Conservation (phyloP, 2,329 filamentous ascomycete genomes). For the Karstenula rhodostoma region DNA sequence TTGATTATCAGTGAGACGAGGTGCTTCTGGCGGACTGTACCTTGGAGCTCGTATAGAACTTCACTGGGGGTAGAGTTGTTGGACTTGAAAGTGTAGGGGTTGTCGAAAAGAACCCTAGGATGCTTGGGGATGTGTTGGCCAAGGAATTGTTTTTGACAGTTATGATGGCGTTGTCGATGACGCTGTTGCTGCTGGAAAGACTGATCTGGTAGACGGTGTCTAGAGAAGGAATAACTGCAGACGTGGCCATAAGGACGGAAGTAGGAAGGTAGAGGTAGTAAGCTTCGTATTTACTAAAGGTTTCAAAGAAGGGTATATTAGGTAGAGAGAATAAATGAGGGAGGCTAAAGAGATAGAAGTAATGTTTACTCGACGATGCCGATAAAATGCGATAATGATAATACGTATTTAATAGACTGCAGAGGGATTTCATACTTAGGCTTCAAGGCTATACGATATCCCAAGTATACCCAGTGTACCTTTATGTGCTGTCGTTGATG, state of each 20-base stretch:
- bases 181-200: slow-evolving; percentile 10
- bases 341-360: background rate
- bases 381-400: background rate
- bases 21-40: slow-evolving; percentile 7
- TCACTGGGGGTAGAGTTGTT: background rate
- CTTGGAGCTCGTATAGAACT: slow-evolving; percentile 14
- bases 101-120: slow-evolving; percentile 16
- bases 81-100: slow-evolving; percentile 17
- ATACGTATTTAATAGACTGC: background rate
- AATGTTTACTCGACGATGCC: background rate
- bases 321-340: background rate
- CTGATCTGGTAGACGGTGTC: slow-evolving; percentile 15
- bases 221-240: background rate
- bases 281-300: background rate
- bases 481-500: background rate
- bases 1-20: slow-evolving; percentile 12
- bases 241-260: background rate
- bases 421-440: background rate
- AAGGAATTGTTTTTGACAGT: slow-evolving; percentile 10
- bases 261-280: background rate
- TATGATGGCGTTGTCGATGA: slow-evolving; percentile 8
- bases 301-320: background rate
- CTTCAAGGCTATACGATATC: background rate
- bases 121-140: slow-evolving; percentile 11
- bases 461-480: background rate